Conservation (phyloP, 371 early-diverging fungal genomes). For the Rhizopus sp. region DNA sequence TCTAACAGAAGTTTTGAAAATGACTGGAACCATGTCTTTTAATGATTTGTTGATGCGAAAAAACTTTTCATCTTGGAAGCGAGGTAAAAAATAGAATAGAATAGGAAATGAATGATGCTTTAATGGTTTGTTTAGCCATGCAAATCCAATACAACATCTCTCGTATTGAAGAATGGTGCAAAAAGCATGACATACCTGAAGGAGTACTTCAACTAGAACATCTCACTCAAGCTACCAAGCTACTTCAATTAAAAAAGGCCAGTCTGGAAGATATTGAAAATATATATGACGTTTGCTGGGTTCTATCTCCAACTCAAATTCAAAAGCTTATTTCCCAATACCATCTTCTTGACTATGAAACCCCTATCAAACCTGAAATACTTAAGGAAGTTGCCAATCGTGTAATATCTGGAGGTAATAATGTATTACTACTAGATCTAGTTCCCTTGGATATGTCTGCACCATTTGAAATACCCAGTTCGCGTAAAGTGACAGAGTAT, state of each 20-base stretch:
- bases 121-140: constrained; percentile 61
- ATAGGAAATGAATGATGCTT: constrained; percentile 39
- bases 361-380: constrained; percentile 71
- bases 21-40: constrained; percentile 89
- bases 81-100: constrained; percentile 61
- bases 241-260: constrained; percentile 92
- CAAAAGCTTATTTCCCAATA: constrained; percentile 90
- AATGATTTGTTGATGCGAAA: constrained; percentile 93
- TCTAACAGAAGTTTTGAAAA: constrained; percentile 84
- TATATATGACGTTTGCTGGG: constrained; percentile 94
- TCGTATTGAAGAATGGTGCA: constrained; percentile 97
- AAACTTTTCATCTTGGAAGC: constrained; percentile 87
- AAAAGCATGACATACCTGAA: constrained; percentile 86
- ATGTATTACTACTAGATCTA: constrained; percentile 82
- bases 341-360: constrained; percentile 77
- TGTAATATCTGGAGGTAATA: constrained; percentile 78
- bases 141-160: constrained; percentile 98
- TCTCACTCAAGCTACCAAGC: constrained; percentile 91
- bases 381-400: constrained; percentile 83
- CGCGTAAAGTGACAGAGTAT: constrained; percentile 47
- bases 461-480: constrained; percentile 52
- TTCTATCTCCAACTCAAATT: constrained; percentile 92
- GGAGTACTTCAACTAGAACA: constrained; percentile 89
- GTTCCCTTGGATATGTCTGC: constrained; percentile 60
- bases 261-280: constrained; percentile 90